These are phyloP conservation scores for Sphaerobolus stellatus DNA, from an alignment of 1,284 basidiomycete genomes.

Conservation along the genomic window DNA sequence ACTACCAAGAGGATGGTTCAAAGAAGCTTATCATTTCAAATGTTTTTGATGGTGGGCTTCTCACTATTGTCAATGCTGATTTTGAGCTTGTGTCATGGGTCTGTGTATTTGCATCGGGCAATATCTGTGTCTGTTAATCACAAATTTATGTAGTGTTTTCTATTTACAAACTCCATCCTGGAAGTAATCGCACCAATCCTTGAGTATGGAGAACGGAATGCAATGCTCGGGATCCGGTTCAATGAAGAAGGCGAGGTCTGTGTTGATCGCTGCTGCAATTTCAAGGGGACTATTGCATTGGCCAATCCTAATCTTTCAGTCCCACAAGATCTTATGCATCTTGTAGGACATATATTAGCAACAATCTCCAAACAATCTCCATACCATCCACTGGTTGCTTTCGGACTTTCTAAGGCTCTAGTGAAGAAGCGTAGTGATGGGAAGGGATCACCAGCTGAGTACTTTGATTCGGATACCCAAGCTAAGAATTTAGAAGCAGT, in stretches of 20 bases:
- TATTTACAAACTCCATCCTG: background rate
- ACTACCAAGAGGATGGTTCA: background rate
- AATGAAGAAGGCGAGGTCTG: background rate
- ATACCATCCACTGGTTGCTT: background rate
- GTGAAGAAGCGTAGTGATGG: background rate
- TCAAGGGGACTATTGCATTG: background rate
- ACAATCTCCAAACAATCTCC: background rate
- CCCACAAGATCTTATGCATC: background rate
- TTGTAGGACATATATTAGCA: background rate
- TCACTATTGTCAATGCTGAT: slow-evolving; percentile 5
- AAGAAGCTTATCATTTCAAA: background rate
- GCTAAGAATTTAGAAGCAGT: background rate
- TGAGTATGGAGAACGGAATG: background rate
- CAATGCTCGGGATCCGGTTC: background rate
- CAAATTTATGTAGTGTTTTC: background rate
- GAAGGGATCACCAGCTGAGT: background rate
- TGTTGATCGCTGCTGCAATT: slow-evolving; percentile 5
- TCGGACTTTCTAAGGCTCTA: background rate
- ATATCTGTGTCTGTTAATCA: background rate
- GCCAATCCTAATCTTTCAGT: background rate
- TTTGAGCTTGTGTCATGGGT: slow-evolving; percentile 1
- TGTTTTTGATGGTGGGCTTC: slow-evolving; percentile 4
- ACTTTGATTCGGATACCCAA: background rate
- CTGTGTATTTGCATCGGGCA: background rate
- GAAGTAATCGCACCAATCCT: background rate